Evolutionary conservation across 441 rosid species (phyloP).

Genomic region (Populus hybrid): DNA sequence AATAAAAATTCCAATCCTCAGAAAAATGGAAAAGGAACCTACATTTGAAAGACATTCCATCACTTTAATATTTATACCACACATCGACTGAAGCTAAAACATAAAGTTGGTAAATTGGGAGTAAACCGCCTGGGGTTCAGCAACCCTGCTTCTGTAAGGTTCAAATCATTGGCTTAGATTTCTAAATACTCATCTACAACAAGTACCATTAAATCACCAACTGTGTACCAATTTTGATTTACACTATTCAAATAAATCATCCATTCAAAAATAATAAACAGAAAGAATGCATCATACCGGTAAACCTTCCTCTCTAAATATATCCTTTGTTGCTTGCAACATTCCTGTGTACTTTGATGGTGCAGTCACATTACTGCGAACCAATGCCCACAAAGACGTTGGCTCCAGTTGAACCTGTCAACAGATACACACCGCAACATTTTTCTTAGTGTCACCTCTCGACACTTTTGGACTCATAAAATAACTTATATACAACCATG

Average conservation of each 20-base stretch:
- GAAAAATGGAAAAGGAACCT: neutral
- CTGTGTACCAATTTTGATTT: neutral
- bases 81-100: neutral
- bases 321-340: constrained; percentile 85
- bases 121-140: neutral
- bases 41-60: neutral
- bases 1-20: neutral
- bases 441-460: neutral
- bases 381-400: constrained; percentile 68
- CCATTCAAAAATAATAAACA: neutral
- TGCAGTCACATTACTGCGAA: constrained; percentile 37
- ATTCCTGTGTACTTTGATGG: constrained; percentile 86
- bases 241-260: constrained; percentile 9
- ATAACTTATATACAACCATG: neutral
- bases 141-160: neutral
- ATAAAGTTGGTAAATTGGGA: neutral
- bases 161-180: neutral
- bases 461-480: neutral
- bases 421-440: neutral
- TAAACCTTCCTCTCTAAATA: constrained; percentile 88
- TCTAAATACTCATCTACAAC: neutral
- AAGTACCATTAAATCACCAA: neutral
- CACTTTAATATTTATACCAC: neutral
- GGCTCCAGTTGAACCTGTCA: constrained; percentile 96
- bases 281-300: constrained; percentile 43